A percentile compares a stretch with the other conserved stretches of the same genome.
Conservation (phyloP, 192 early-diverging fungal genomes). For the Coemansia sp. region DNA sequence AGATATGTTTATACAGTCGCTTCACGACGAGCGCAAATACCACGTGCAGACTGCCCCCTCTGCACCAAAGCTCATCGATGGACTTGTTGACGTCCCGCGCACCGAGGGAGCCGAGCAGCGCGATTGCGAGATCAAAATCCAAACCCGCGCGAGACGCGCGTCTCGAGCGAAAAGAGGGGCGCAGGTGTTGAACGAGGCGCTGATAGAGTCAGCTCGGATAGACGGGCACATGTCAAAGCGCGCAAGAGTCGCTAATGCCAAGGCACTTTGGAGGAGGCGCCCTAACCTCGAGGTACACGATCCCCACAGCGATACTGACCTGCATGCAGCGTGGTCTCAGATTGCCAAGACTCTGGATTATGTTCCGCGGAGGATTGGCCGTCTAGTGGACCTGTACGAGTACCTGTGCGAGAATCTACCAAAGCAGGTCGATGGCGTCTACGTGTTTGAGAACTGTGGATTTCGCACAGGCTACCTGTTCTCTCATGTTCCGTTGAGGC, state of each 20-base stretch:
- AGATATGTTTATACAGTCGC: conserved; percentile 19
- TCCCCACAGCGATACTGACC: background rate
- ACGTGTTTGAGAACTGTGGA: conserved; percentile 21
- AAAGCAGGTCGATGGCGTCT: conserved; percentile 8
- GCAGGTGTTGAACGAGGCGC: background rate
- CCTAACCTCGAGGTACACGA: background rate
- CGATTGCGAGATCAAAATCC: conserved; percentile 8
- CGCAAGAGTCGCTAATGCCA: background rate
- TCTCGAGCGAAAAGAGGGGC: background rate
- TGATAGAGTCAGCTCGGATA: background rate
- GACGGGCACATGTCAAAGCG: background rate
- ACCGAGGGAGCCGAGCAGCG: conserved; percentile 30
- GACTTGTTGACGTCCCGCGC: conserved; percentile 10
- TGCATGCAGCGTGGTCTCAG: conserved; percentile 6
- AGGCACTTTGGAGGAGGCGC: background rate
- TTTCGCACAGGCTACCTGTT: conserved; percentile 31
- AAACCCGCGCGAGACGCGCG: no score
- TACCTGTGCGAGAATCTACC: conserved; percentile 22
- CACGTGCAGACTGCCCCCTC: background rate
- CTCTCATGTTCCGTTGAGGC: conserved; percentile 22
- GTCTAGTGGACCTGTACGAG: conserved; percentile 24
- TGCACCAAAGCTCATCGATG: background rate
- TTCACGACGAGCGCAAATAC: conserved; percentile 19
- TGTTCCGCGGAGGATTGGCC: conserved; percentile 17
- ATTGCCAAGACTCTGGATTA: conserved; percentile 12